Percentiles rank a stretch among this genome's conserved stretches.
Conservation (phyloP, 441 rosid genomes). For the Jatropha podagrica region DNA sequence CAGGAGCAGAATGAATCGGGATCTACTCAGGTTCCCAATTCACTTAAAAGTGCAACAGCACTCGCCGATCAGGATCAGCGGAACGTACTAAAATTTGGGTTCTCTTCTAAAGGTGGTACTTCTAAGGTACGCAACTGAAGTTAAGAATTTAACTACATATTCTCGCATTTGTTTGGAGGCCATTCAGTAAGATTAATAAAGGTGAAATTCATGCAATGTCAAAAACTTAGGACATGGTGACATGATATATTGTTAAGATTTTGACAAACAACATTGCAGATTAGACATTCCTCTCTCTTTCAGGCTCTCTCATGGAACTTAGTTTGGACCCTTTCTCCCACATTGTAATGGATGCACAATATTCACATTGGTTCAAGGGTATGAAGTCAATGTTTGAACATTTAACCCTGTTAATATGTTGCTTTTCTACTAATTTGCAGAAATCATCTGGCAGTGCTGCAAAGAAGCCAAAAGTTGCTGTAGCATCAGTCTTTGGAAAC, state of each 20-base stretch:
- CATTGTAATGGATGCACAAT: too few relatives aligned
- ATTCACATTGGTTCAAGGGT: too few relatives aligned
- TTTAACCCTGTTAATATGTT: background rate
- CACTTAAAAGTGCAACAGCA: slow-evolving; percentile 38
- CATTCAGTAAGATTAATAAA: background rate
- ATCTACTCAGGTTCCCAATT: slow-evolving; percentile 33
- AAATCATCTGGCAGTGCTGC: slow-evolving; percentile 36
- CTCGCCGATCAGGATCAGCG: slow-evolving; percentile 80
- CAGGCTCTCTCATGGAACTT: too few relatives aligned
- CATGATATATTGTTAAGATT: too few relatives aligned
- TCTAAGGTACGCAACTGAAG: slow-evolving; percentile 54
- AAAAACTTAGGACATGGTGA: background rate
- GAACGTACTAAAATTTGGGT: slow-evolving; percentile 78
- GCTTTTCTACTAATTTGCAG: slow-evolving; percentile 33
- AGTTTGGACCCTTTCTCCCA: too few relatives aligned
- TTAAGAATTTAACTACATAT: background rate
- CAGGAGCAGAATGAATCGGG: slow-evolving; percentile 49
- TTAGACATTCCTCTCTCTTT: too few relatives aligned
- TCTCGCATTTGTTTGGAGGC: background rate
- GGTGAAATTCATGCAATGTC: background rate
- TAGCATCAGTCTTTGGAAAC: slow-evolving; percentile 67
- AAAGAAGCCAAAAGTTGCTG: slow-evolving; percentile 61
- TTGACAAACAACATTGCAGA: too few relatives aligned
- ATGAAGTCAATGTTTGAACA: too few relatives aligned
- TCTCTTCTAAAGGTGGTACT: slow-evolving; percentile 59